phyloP scores from a whole-genome alignment of 2,329 filamentous ascomycete species.

The Aspergillaceae sp. region DNA sequence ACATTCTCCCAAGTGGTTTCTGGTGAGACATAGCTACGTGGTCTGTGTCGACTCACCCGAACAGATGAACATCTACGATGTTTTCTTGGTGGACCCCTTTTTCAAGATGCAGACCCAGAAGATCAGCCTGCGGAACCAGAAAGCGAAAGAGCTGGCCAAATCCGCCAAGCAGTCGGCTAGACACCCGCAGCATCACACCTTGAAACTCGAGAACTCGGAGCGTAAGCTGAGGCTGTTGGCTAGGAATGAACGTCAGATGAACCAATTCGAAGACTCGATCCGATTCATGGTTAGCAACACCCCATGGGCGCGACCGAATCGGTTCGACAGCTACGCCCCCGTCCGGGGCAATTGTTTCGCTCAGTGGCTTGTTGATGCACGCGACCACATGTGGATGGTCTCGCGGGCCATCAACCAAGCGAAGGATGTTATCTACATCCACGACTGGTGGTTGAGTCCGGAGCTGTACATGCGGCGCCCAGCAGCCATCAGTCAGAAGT shows the following conservation, averaged over 20 bases:
- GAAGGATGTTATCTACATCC: slow-evolving; percentile 95
- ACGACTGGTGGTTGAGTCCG: slow-evolving; percentile 98
- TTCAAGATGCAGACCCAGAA: slow-evolving; percentile 73
- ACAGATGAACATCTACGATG: slow-evolving; percentile 97
- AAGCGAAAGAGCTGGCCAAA: slow-evolving; percentile 54
- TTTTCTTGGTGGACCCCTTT: slow-evolving; percentile 87
- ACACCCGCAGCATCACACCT: slow-evolving; percentile 66
- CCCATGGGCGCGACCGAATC: slow-evolving; percentile 70
- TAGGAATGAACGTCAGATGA: slow-evolving; percentile 77
- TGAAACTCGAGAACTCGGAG: slow-evolving; percentile 86
- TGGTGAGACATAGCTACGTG: slow-evolving; percentile 95
- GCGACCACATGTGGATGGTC: slow-evolving; percentile 99
- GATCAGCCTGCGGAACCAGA: slow-evolving; percentile 43
- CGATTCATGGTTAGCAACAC: slow-evolving; percentile 75
- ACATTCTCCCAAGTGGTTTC: slow-evolving; percentile 91
- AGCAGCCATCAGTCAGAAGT: slow-evolving; percentile 93
- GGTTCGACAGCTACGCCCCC: slow-evolving; percentile 90
- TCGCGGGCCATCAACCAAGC: slow-evolving; percentile 95
- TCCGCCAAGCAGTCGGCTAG: slow-evolving; percentile 55
- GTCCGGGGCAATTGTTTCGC: slow-evolving; percentile 79
- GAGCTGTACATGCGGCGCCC: slow-evolving; percentile 92
- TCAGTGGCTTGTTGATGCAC: slow-evolving; percentile 92
- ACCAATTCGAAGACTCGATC: slow-evolving; percentile 91
- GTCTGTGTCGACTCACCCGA: slow-evolving; percentile 98
- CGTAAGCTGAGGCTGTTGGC: slow-evolving; percentile 85